Base-by-base conservation (phyloP, 768 basidiomycete genomes). In the Phanerochaete sordida region DNA sequence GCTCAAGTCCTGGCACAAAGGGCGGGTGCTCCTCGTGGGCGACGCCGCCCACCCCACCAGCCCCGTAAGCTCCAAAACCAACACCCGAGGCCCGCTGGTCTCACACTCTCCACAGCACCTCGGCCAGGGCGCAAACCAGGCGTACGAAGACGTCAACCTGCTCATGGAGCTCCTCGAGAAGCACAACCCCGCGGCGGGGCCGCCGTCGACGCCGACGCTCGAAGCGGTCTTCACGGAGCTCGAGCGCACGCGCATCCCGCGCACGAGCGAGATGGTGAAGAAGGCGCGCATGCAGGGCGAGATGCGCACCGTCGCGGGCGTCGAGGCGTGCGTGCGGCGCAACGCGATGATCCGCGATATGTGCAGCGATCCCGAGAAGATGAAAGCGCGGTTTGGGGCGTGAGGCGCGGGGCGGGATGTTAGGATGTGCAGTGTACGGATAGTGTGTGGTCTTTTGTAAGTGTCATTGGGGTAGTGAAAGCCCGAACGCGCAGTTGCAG, bases 21-120 rank as follows among this genome's bases (percentile, higher is more conserved):
- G 76, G 23, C 70, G 79, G 13, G 74, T 79, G 16, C 70, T 77
- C 7, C 71, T 81, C 31, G 66, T 79, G 9, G 79, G 79, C 6
- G 79, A 80, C 63, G 78, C 77, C 11, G 79, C 79, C 4, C 78
- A 80, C 62, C 78, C 78, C 1, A 80, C 79, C 2, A 77, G 75
- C 60, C 79, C 79, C 1, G 77, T 79, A 59, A 51, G 78, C 21
- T 23, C 43, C 21, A 4, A 19, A 4, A 16, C n/a, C 44, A 16
- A 5, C 54, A 24, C 12, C 2, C 19, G 6, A 31, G 2, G 19
- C 23, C 50, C 7, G n/a, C 8, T n/a, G 24, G 1, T 12, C 23
- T 51, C 30, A 51, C 33, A n/a, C n/a, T 5, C n/a, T 31, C 7
- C 4, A 3, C 59, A 79, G 77, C 78, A 79, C 59, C 72, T 80